Evolutionary conservation across 176 grass and related monocot genomes (phyloP).

Genomic region (Coix lacrymajobi): DNA sequence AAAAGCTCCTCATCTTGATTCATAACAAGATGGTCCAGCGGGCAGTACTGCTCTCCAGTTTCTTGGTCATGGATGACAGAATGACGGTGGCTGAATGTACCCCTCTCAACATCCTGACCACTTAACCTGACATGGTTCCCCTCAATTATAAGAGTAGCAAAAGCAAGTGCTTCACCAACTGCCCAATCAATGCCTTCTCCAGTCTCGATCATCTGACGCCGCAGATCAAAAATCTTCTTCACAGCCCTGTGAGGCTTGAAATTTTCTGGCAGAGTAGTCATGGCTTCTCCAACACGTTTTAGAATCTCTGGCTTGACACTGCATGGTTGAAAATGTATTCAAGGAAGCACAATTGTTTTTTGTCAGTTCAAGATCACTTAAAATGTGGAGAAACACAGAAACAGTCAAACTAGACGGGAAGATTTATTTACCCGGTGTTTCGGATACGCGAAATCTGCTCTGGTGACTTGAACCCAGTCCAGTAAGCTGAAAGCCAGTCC

Average conservation of each 20-base stretch:
- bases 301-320: constrained; percentile 96
- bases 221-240: constrained; percentile 89
- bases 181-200: constrained; percentile 98
- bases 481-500: constrained; percentile 99
- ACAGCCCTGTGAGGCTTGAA: constrained; percentile 98
- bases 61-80: constrained; percentile 90
- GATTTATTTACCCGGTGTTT: constrained; percentile 79
- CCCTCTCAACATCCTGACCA: constrained; percentile 98
- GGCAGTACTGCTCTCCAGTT: constrained; percentile 71
- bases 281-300: constrained; percentile 93
- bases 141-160: constrained; percentile 88
- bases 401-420: background rate
- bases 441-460: constrained; percentile 97
- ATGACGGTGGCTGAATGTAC: constrained; percentile 97
- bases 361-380: background rate
- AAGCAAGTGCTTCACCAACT: constrained; percentile 91
- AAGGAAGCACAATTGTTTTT: background rate
- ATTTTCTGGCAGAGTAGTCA: constrained; percentile 82
- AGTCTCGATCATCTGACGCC: constrained; percentile 78
- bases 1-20: constrained; percentile 76
- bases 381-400: constrained; percentile 6
- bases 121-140: constrained; percentile 98
- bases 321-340: constrained; percentile 27
- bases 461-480: constrained; percentile 90
- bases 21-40: constrained; percentile 66